Evolutionary conservation across 2,329 filamentous ascomycete genomes (phyloP).

Genomic region (Penicillium sp.): DNA sequence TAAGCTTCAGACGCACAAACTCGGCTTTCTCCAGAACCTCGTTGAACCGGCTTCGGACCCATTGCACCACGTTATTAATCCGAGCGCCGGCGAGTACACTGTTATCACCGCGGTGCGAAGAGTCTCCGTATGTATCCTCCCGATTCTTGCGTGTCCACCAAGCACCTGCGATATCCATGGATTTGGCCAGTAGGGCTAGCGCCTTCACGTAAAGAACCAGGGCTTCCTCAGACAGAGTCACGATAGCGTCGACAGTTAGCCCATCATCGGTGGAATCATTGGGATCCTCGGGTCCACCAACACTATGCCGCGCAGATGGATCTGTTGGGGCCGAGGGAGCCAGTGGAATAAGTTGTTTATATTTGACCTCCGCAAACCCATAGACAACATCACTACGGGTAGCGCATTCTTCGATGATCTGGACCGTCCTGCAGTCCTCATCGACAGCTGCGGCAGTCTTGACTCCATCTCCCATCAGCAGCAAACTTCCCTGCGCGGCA

Average conservation of each 20-base stretch:
- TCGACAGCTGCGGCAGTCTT: slow-evolving; percentile 68
- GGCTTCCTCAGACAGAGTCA: slow-evolving; percentile 90
- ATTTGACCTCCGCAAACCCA: slow-evolving; percentile 97
- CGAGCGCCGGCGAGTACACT: slow-evolving; percentile 66
- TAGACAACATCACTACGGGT: slow-evolving; percentile 95
- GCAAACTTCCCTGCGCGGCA: slow-evolving; percentile 71
- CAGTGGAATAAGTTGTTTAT: slow-evolving; percentile 91
- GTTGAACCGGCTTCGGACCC: slow-evolving; percentile 93
- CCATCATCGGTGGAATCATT: slow-evolving; percentile 67
- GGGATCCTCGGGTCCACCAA: slow-evolving; percentile 45
- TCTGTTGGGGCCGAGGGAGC: slow-evolving; percentile 68
- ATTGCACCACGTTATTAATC: slow-evolving; percentile 93
- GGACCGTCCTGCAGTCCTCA: slow-evolving; percentile 79
- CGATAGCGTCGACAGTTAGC: slow-evolving; percentile 82
- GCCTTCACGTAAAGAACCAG: slow-evolving; percentile 96
- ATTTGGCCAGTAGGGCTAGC: slow-evolving; percentile 84
- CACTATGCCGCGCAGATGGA: slow-evolving; percentile 30
- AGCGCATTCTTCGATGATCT: slow-evolving; percentile 87
- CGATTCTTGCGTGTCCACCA: slow-evolving; percentile 87
- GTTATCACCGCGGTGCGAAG: slow-evolving; percentile 51
- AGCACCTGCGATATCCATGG: slow-evolving; percentile 90
- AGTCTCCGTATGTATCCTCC: slow-evolving; percentile 61
- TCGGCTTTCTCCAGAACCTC: slow-evolving; percentile 97
- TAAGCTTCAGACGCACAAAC: slow-evolving; percentile 84
- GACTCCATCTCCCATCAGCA: slow-evolving; percentile 66